Conservation (phyloP, 78 protist genomes). For the Dictyostelium intermedium region DNA sequence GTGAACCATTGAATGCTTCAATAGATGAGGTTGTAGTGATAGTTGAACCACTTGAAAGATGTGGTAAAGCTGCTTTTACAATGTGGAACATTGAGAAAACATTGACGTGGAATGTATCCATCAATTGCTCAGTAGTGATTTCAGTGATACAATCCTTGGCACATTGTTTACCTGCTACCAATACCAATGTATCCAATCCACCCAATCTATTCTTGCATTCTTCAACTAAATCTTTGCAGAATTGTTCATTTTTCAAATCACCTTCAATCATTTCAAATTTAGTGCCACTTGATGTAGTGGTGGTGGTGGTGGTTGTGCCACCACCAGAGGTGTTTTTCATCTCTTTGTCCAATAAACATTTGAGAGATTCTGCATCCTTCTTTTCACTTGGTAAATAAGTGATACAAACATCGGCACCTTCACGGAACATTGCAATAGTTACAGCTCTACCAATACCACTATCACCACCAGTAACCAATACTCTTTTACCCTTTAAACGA, state of each 20-base stretch:
- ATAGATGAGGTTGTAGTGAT: neutral
- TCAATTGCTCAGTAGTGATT: neutral
- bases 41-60: neutral
- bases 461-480: neutral
- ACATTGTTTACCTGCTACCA: neutral
- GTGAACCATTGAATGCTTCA: neutral
- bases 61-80: neutral
- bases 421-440: neutral
- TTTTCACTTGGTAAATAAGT: neutral
- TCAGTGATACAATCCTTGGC: neutral
- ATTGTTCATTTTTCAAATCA: neutral
- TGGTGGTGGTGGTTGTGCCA: too few relatives aligned
- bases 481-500: constrained; percentile 6
- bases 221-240: neutral
- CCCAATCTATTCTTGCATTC: neutral
- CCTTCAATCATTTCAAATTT: constrained; percentile 3
- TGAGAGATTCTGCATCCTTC: neutral
- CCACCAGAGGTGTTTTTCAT: neutral
- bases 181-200: neutral
- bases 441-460: constrained; percentile 4
- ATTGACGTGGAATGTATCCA: neutral
- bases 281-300: neutral
- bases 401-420: neutral
- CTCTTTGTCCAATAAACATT: neutral
- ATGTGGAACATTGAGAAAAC: neutral